Percentiles rank a stretch among this genome's conserved stretches.
These are phyloP conservation scores for Cadophora malorum DNA, from an alignment of 2,329 filamentous ascomycete species.

Conservation along the genomic window DNA sequence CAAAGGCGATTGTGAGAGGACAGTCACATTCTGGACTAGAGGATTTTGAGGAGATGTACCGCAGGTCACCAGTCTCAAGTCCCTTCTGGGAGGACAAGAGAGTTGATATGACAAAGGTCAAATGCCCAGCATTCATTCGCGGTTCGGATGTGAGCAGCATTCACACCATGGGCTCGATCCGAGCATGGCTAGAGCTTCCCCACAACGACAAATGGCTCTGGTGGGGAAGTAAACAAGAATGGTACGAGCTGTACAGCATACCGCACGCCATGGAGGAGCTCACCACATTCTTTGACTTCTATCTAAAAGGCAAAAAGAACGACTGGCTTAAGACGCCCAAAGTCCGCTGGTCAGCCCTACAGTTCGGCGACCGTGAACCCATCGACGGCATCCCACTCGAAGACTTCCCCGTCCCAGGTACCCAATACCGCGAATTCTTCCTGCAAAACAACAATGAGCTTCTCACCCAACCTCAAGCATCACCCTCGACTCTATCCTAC, in stretches of 20 bases:
- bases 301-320: constrained; percentile 52
- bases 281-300: constrained; percentile 53
- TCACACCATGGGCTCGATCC: constrained; percentile 26
- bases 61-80: constrained; percentile 19
- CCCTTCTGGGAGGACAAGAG: constrained; percentile 33
- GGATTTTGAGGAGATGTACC: constrained; percentile 26
- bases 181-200: constrained; percentile 17
- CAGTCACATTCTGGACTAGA: constrained; percentile 17
- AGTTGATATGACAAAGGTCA: constrained; percentile 23
- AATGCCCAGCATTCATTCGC: constrained; percentile 29
- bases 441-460: constrained; percentile 32
- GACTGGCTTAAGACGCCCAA: constrained; percentile 55
- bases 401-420: constrained; percentile 46
- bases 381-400: constrained; percentile 46
- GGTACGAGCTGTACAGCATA: constrained; percentile 51
- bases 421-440: constrained; percentile 46
- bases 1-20: constrained; percentile 12
- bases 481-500: constrained; percentile 40
- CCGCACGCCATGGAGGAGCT: constrained; percentile 48
- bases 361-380: constrained; percentile 38
- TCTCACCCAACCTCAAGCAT: background rate
- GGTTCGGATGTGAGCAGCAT: constrained; percentile 24
- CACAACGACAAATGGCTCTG: constrained; percentile 31
- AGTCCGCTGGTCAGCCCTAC: constrained; percentile 48
- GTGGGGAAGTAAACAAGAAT: constrained; percentile 49